A percentile compares a stretch with the other conserved stretches of the same genome.
Evolutionary conservation across 441 rosid species (phyloP).

Genomic region (Breynia disticha): DNA sequence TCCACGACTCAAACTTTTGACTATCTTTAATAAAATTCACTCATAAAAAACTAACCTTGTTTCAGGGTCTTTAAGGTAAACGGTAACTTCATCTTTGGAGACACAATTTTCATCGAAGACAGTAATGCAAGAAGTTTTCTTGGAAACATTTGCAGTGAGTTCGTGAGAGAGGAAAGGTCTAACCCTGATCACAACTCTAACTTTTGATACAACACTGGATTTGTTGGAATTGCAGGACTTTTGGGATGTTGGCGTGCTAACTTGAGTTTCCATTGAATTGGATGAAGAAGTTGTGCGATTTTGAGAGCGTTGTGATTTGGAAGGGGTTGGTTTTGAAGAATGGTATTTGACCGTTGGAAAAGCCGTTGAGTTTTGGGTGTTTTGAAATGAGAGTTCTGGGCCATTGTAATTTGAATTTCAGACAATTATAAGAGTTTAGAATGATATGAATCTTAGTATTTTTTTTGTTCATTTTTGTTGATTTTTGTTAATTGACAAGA

Average conservation of each 20-base stretch:
- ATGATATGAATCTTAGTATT: not conserved
- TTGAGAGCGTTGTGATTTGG: not conserved
- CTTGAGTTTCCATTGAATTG: slow-evolving; percentile 21
- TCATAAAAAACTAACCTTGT: slow-evolving; percentile 38
- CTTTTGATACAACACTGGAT: slow-evolving; percentile 29
- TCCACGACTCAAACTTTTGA: too few species aligned
- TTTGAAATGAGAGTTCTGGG: not conserved
- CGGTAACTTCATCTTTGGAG: slow-evolving; percentile 42
- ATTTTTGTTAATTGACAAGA: too few species aligned
- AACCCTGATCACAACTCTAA: slow-evolving; percentile 57
- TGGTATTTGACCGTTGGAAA: slow-evolving; percentile 9
- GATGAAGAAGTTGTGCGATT: not conserved
- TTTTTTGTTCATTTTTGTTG: too few species aligned
- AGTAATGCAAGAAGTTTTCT: slow-evolving; percentile 35
- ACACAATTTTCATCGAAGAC: slow-evolving; percentile 25
- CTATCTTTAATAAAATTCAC: too few species aligned
- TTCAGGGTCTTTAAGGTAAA: slow-evolving; percentile 56
- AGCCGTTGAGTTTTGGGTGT: not conserved
- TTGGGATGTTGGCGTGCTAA: slow-evolving; percentile 7
- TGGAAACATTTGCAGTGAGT: slow-evolving; percentile 21
- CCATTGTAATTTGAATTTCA: slow-evolving; percentile 7
- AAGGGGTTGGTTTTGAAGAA: not conserved
- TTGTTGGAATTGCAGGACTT: slow-evolving; percentile 16
- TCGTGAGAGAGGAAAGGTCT: slow-evolving; percentile 68
- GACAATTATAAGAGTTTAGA: too few species aligned